Evolutionary conservation across 108 stramenopile genomes (phyloP).

Genomic region (Licmophora abbreviata): DNA sequence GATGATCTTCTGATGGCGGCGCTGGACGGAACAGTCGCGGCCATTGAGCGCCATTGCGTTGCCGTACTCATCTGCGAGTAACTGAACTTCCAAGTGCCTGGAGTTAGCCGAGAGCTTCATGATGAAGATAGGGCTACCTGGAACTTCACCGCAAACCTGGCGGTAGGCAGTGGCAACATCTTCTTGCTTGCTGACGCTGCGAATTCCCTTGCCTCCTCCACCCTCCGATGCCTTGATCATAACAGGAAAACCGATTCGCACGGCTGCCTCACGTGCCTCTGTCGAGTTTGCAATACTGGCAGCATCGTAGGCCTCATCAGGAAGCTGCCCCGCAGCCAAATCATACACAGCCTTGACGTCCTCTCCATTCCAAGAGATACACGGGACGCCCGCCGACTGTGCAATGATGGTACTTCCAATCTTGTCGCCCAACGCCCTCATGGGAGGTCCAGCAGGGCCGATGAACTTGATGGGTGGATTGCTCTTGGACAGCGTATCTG

Average conservation of each 20-base stretch:
- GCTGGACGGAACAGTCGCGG: conserved; percentile 98
- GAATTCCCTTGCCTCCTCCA: conserved; percentile 99
- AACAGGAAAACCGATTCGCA: conserved; percentile 92
- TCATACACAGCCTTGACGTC: conserved; percentile 77
- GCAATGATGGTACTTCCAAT: conserved; percentile 99
- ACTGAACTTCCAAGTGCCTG: conserved; percentile 97
- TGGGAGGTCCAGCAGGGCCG: conserved; percentile 95
- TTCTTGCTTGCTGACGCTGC: conserved; percentile 55
- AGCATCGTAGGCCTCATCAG: conserved; percentile 77
- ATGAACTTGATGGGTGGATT: conserved; percentile 92
- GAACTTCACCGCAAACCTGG: conserved; percentile 97
- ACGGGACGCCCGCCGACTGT: conserved; percentile 95
- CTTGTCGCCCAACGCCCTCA: conserved; percentile 99
- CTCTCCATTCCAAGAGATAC: conserved; percentile 96
- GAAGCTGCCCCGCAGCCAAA: conserved; percentile 60
- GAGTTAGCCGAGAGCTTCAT: conserved; percentile 88
- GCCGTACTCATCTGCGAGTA: conserved; percentile 96
- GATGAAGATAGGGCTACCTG: conserved; percentile 97
- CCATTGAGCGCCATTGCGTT: conserved; percentile 97
- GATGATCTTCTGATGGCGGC: conserved; percentile 98
- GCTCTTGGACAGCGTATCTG: conserved; percentile 76
- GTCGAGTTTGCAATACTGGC: conserved; percentile 78
- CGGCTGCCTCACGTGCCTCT: conserved; percentile 70
- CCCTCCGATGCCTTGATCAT: conserved; percentile 99
- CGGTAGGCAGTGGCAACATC: conserved; percentile 88